Percentiles rank a stretch among this genome's conserved stretches.
Evolutionary conservation across 164 flowering plant species (phyloP).

Genomic region (Malania oleifera): DNA sequence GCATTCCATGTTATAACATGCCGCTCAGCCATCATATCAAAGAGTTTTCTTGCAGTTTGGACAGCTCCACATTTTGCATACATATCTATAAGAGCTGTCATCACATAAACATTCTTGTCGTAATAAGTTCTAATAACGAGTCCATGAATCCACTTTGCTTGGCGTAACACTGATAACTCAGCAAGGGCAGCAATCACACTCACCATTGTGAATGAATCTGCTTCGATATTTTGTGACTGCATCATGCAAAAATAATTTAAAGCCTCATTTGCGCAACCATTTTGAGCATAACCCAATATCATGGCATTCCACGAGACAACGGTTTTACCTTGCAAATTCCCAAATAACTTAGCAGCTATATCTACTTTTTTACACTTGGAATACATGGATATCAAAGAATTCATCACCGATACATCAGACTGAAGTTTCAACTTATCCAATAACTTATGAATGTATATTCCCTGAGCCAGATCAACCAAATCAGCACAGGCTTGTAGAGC

Average conservation of each 20-base stretch:
- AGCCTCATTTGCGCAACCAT: constrained; percentile 60
- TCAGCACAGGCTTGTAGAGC: constrained; percentile 74
- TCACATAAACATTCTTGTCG: constrained; percentile 56
- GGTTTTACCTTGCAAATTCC: constrained; percentile 43
- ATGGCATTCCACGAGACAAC: constrained; percentile 88
- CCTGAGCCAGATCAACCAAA: constrained; percentile 56
- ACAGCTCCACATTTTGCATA: constrained; percentile 93
- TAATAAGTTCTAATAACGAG: constrained; percentile 47
- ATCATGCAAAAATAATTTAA: constrained; percentile 49
- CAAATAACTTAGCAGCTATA: constrained; percentile 49
- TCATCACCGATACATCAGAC: constrained; percentile 55
- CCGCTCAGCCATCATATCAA: constrained; percentile 60
- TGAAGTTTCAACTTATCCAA: constrained; percentile 37
- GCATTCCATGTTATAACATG: constrained; percentile 90
- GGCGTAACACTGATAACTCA: constrained; percentile 58
- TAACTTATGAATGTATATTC: constrained; percentile 49
- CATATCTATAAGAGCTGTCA: constrained; percentile 87
- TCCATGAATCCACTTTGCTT: constrained; percentile 87
- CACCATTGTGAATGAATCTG: constrained; percentile 79
- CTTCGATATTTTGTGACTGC: constrained; percentile 36
- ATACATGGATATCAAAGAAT: constrained; percentile 88
- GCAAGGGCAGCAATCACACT: constrained; percentile 76
- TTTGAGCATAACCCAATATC: constrained; percentile 79
- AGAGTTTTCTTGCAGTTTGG: constrained; percentile 63
- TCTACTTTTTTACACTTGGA: constrained; percentile 74